Conservation (phyloP, 352 stramenopile species). For the Paralagenidium karlingii region DNA sequence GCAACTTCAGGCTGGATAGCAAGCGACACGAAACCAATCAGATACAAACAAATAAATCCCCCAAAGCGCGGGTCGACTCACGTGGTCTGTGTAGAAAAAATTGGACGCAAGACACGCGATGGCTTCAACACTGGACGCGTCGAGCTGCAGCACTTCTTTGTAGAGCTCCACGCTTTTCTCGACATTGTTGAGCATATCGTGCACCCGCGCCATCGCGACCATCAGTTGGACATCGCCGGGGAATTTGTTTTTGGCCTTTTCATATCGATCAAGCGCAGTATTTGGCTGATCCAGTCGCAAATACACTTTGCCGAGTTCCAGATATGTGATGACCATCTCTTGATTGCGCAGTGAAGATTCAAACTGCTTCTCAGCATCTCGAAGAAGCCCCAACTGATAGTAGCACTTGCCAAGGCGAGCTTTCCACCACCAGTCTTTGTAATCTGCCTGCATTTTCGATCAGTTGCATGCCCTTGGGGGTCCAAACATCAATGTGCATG, state of each 20-base stretch:
- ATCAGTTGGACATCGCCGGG: constrained; percentile 69
- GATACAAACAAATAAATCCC: constrained; percentile 1
- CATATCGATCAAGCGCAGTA: constrained; percentile 81
- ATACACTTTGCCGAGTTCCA: constrained; percentile 93
- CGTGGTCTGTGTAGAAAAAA: constrained; percentile 90
- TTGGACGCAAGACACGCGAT: constrained; percentile 88
- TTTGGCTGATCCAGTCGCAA: constrained; percentile 89
- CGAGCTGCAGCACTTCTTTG: constrained; percentile 79
- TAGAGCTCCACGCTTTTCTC: constrained; percentile 73
- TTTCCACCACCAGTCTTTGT: constrained; percentile 95
- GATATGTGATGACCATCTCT: constrained; percentile 80
- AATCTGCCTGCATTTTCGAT: no score
- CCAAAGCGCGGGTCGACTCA: constrained; percentile 4
- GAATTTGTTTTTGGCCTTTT: constrained; percentile 50
- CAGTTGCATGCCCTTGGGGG: neutral
- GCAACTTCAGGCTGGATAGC: constrained; percentile 86
- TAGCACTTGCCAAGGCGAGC: constrained; percentile 89
- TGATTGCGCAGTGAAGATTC: constrained; percentile 80
- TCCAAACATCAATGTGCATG: no score
- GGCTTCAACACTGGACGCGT: constrained; percentile 85
- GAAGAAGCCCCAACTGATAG: constrained; percentile 87
- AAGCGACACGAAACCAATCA: neutral
- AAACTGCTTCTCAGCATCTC: constrained; percentile 90
- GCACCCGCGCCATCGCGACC: constrained; percentile 78
- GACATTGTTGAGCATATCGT: constrained; percentile 87